phyloP scores from a whole-genome alignment of 768 basidiomycete species.

The Trametes cubensis region DNA sequence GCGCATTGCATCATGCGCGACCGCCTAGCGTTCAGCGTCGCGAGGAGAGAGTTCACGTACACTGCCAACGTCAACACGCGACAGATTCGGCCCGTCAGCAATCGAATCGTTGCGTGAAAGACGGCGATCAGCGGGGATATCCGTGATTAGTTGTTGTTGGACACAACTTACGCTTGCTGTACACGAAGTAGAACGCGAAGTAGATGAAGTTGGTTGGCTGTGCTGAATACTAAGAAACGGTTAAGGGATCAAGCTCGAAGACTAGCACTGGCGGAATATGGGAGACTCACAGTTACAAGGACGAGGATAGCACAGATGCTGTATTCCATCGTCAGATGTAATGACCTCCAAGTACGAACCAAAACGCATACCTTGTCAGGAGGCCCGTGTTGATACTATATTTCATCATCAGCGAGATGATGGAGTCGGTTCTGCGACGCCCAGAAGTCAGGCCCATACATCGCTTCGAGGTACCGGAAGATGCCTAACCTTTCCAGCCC shows the following conservation, averaged over 20 bases:
- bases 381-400: conserved; percentile 28
- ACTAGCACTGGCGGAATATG: too few species aligned
- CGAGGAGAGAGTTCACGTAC: conserved; percentile 23
- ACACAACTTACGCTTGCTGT: conserved; percentile 24
- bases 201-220: conserved; percentile 22
- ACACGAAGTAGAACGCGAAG: conserved; percentile 26
- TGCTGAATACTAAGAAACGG: conserved; percentile 10
- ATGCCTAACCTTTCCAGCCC: conserved; percentile 18
- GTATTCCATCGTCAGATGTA: too few species aligned
- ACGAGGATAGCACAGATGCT: conserved; percentile 19
- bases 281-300: conserved; percentile 14
- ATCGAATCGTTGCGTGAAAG: too few species aligned
- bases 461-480: not conserved
- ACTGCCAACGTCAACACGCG: conserved; percentile 1
- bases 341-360: too few species aligned
- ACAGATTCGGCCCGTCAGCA: too few species aligned
- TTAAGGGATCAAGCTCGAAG: too few species aligned
- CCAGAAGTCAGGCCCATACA: not conserved
- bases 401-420: conserved; percentile 19
- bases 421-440: conserved; percentile 21
- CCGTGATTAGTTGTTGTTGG: too few species aligned
- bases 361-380: conserved; percentile 21
- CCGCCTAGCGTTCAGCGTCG: conserved; percentile 17
- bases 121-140: too few species aligned
- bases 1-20: not conserved